Conservation (phyloP, 805 yeast species). For the Metschnikowia corniflorae region DNA sequence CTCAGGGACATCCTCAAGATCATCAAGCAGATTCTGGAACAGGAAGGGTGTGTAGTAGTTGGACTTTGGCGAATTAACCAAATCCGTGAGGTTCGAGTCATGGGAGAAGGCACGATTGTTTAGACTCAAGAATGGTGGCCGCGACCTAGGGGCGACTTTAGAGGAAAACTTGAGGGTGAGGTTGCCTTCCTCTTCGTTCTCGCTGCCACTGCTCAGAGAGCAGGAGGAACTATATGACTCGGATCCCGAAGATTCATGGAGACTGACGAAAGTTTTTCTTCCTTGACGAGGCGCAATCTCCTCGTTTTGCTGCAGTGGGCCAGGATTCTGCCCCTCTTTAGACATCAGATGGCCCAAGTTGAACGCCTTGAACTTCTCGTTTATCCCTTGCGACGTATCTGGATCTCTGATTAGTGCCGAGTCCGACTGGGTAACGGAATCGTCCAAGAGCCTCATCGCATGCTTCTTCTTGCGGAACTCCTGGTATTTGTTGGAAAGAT, state of each 20-base stretch:
- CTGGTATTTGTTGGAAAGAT: constrained; percentile 38
- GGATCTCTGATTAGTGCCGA: constrained; percentile 2
- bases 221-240: constrained; percentile 15
- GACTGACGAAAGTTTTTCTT: constrained; percentile 3
- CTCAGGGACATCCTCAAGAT: constrained; percentile 41
- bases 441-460: constrained; percentile 5
- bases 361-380: constrained; percentile 34
- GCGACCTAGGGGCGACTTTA: constrained; percentile 30
- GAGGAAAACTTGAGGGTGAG: constrained; percentile 44
- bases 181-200: constrained; percentile 41
- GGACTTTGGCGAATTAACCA: constrained; percentile 16
- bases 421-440: constrained; percentile 10
- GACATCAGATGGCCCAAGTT: constrained; percentile 38
- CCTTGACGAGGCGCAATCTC: constrained; percentile 21
- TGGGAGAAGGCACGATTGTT: constrained; percentile 38
- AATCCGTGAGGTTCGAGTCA: constrained; percentile 37
- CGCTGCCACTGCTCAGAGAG: constrained; percentile 21
- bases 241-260: constrained; percentile 14
- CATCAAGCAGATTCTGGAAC: constrained; percentile 29
- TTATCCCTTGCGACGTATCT: constrained; percentile 3
- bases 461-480: constrained; percentile 25
- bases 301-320: constrained; percentile 15
- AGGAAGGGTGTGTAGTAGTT: constrained; percentile 27
- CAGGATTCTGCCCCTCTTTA: constrained; percentile 3
- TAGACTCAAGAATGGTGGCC: constrained; percentile 34